phyloP scores from a whole-genome alignment of 1,139 yeast genomes.

The Debaryomycetaceae sp. region DNA sequence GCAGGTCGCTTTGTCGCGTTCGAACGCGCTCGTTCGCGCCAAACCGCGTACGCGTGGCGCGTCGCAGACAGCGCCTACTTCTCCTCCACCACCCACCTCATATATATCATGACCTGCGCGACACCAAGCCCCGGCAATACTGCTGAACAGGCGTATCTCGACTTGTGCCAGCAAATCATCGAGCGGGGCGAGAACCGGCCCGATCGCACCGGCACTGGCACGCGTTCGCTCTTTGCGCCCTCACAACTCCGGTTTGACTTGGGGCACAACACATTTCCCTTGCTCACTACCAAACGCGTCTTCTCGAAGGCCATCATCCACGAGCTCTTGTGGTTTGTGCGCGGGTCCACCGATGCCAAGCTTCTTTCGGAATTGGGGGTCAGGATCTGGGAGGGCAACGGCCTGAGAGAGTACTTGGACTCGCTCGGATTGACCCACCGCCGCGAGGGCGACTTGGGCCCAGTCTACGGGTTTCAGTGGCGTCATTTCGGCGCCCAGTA shows the following conservation, averaged over 20 bases:
- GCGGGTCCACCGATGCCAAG: constrained; percentile 87
- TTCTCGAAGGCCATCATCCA: constrained; percentile 85
- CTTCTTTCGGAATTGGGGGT: constrained; percentile 76
- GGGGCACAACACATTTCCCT: constrained; percentile 70
- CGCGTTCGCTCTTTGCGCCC: constrained; percentile 86
- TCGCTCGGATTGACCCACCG: constrained; percentile 73
- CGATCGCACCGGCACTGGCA: constrained; percentile 97
- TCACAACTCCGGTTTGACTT: constrained; percentile 87
- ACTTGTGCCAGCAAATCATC: constrained; percentile 72
- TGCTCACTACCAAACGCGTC: constrained; percentile 88
- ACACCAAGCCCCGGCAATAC: too few species aligned
- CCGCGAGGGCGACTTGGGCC: constrained; percentile 93
- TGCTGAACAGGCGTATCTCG: constrained; percentile 84
- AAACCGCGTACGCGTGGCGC: too few species aligned
- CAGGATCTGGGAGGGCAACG: constrained; percentile 98
- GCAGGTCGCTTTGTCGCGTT: too few species aligned
- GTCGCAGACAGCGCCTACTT: too few species aligned
- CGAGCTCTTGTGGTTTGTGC: constrained; percentile 88
- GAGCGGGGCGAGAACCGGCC: constrained; percentile 85
- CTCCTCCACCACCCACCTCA: too few species aligned
- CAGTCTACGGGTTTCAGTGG: constrained; percentile 99
- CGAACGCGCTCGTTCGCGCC: too few species aligned
- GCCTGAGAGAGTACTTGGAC: constrained; percentile 89
- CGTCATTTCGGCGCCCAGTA: constrained; percentile 97
- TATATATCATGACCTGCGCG: too few species aligned